Evolutionary conservation across 2,329 filamentous ascomycete genomes (phyloP), one percentile per base, ranked within the genome.

Genomic region (Pseudogymnoascus sp.): DNA sequence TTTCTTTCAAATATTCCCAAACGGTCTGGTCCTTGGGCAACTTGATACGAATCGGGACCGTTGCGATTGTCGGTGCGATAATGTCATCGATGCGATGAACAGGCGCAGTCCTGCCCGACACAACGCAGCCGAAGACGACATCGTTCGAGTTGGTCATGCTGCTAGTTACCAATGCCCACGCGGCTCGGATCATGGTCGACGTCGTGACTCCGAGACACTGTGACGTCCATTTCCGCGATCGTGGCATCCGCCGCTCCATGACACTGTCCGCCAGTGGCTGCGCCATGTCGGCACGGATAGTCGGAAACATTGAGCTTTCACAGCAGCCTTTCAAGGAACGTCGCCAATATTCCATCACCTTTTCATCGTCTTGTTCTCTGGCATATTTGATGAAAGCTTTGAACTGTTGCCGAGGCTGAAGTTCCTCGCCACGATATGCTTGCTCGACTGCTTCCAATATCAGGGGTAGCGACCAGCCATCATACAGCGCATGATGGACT

Each of bases 401-500:
- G 35, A 36, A 36, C 21, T 36, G 35, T 10, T 13, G 13, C 35
- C 35, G 21, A 21, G 21, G 21, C 21, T 21, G 21, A 21, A 36
- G 35, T 36, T 10, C 35, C 35, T 36, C 35, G 10, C 35, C 13
- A 12, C 35, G 12, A 12, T 36, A 36, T 12, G 35, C 35, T 5
- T 36, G 12, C 35, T 36, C 35, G 10, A 36, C 35, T 12, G 12
- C 35, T 3, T 36, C 35, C 13, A 36, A 12, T 12, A 36, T 36
- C 35, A 36, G 35, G 10, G 35, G 35, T 12, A 85, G 79, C 3
- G 82, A 84, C 82, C 84, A 86, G n/a, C 84, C 84, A 70, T 87
- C 84, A 67, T 86, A 87, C 1, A 85, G 65, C 1, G 81, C 78
- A 71, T 87, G 84, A 65, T 85, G 83, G 6, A 86, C 58, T 1